Evolutionary conservation across 495 filamentous ascomycete genomes (phyloP).

Genomic region (Cercophora sp.): DNA sequence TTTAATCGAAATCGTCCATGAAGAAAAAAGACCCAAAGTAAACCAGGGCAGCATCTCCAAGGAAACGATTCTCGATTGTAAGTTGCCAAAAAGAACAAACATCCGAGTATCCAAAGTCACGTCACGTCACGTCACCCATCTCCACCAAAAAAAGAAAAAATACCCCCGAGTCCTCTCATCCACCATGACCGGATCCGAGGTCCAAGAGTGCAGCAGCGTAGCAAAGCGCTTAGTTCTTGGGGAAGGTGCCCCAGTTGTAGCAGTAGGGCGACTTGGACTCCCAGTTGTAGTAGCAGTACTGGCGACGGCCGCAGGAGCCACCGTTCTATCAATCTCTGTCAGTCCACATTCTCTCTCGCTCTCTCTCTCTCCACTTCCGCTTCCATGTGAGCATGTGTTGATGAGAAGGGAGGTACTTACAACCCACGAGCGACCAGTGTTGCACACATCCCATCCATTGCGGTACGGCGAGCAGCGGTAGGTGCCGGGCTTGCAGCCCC

Average conservation of each 20-base stretch:
- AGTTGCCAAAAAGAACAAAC: too few species aligned
- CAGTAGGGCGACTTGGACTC: slow-evolving; percentile 6
- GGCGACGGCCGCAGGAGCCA: not conserved
- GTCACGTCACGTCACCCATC: not conserved
- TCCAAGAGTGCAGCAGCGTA: not conserved
- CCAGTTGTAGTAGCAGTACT: slow-evolving; percentile 3
- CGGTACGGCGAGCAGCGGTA: slow-evolving; percentile 22
- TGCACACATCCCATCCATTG: slow-evolving; percentile 29
- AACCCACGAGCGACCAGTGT: slow-evolving; percentile 17
- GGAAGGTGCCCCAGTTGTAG: too few species aligned
- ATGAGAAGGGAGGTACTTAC: slow-evolving; percentile 14
- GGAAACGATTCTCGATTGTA: too few species aligned
- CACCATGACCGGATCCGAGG: not conserved
- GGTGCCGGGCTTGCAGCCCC: slow-evolving; percentile 23
- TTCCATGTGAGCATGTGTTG: not conserved
- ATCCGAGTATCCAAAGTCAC: too few species aligned
- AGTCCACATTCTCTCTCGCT: too few species aligned
- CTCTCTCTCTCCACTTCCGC: too few species aligned
- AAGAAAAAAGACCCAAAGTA: too few species aligned
- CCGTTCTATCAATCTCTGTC: too few species aligned
- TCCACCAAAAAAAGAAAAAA: not conserved
- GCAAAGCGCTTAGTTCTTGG: not conserved
- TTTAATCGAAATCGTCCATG: too few species aligned
- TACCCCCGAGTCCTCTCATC: not conserved
- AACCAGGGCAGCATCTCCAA: too few species aligned